Base-by-base conservation (phyloP, 768 basidiomycete genomes). In the Panaeolus cyanescens region DNA sequence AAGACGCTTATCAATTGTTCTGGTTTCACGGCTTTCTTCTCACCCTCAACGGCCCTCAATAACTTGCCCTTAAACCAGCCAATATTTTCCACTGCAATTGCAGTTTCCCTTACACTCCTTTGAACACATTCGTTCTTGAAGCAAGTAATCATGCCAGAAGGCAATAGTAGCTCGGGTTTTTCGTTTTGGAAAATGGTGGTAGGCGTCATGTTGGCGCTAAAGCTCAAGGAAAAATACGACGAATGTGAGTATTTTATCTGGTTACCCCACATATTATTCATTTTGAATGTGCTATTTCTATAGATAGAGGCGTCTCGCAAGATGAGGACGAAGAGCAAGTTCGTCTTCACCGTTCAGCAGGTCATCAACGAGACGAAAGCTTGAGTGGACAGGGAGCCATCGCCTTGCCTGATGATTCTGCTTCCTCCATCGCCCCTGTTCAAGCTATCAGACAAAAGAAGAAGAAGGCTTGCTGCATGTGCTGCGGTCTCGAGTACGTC, bases 401-500 rank as follows among this genome's bases (percentile, higher is more conserved):
- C 37, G 68, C 68, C 32, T 62, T 75, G 8, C 67, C 76, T 42
- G 67, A 74, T 58, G 45, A 50, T 28, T n/a, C n/a, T n/a, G 30
- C 45, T 25, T 50, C 45, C 7, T 68, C 73, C 1, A 70, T 72
- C 53, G 64, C 62, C 20, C 71, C 64, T 20, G 62, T 64, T 20
- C 54, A 68, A 8, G 63, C 70, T 12, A 71, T 71, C 7, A 76
- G 71, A 60, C 68, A 74, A 60, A 71, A 70, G 54, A 70, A 64
- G 54, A 64, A 61, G 20, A 74, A 75, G 31, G 36, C 39, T 2
- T 82, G 79, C 65, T 84, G 82, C 63, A 65, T 82, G 15, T 84
- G 83, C 72, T 84, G 81, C 65, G 82, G 81, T 22, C 15, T 80
- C 40, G 70, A 78, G 81, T 84, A 60, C 55, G 80, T 66, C n/a